A percentile compares a stretch with the other conserved stretches of the same genome.
These are phyloP conservation scores for Neospermospora avenae DNA, from an alignment of 2,329 filamentous ascomycete genomes.

Conservation along the genomic window DNA sequence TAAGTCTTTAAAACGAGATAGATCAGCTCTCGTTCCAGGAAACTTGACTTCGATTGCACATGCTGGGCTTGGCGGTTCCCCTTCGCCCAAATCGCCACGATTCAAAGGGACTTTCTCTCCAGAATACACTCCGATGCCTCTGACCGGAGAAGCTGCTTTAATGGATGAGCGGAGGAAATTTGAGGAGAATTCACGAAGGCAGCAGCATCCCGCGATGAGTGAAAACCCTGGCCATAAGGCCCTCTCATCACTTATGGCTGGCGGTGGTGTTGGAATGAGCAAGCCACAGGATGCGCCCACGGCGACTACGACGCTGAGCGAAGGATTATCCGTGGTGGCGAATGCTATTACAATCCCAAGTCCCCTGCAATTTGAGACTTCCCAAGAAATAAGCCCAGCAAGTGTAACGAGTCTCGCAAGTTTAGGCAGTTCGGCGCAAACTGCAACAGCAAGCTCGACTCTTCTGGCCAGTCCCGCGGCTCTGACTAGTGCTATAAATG, in stretches of 20 bases:
- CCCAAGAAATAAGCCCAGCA: constrained; percentile 32
- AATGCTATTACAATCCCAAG: constrained; percentile 33
- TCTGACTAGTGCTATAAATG: constrained; percentile 27
- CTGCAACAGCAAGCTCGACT: constrained; percentile 34
- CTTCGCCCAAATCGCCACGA: constrained; percentile 34
- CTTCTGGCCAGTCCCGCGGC: constrained; percentile 32
- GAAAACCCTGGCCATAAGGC: constrained; percentile 54
- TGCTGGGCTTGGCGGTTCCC: constrained; percentile 28
- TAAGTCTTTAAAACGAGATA: constrained; percentile 33
- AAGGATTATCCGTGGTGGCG: constrained; percentile 31
- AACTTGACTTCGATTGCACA: constrained; percentile 29
- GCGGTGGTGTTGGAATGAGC: constrained; percentile 52
- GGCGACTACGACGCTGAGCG: constrained; percentile 31
- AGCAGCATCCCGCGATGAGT: constrained; percentile 40
- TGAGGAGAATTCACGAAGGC: constrained; percentile 43
- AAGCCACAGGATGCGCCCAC: constrained; percentile 50
- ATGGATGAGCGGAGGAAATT: constrained; percentile 51
- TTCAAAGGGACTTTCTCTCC: constrained; percentile 35
- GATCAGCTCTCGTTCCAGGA: constrained; percentile 27
- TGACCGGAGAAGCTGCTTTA: constrained; percentile 52
- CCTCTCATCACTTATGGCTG: constrained; percentile 52
- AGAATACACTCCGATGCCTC: constrained; percentile 37
- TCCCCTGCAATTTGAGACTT: constrained; percentile 32
- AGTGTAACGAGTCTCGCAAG: constrained; percentile 35
- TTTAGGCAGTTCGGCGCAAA: constrained; percentile 33